Evolutionary conservation across 768 basidiomycete genomes (phyloP), one percentile per base, ranked within the genome.

Genomic region (Amanita rubescens): DNA sequence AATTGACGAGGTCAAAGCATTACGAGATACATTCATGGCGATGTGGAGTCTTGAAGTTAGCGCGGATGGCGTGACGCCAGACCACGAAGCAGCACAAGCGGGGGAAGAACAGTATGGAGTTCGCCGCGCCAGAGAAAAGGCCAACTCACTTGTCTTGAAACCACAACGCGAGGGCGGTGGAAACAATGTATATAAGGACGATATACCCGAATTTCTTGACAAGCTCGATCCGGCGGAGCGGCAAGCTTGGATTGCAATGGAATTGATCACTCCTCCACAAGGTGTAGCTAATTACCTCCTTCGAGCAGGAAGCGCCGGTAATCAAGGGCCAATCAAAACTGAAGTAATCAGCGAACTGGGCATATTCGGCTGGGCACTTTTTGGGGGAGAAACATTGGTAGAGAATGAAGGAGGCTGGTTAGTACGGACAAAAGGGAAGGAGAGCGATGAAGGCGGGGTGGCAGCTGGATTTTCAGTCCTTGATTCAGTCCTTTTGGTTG

Each of bases 81-180:
- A 74, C 55, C 12, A 34, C 17, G 59, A 60, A 27, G 59, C 69
- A 10, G 51, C 58, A 25, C 53, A 35, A 24, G 55, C 65, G 20
- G 71, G 66, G 1, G 55, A 54, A 22, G 73, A 75, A 58, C 59
- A 63, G 1, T 65, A 67, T 42, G 78, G 79, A 5, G 73, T 84
- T n/a, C 59, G 62, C 22, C 71, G 75, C 42, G 88, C 90, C 0
- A 72, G 75, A 17, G 65, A 68, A 9, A 58, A 71, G 12, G 75
- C 83, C 0, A 64, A 69, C 5, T 70, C 75, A 5, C 80, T 93
- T 24, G 95, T 98, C 2, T 77, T 99, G 45, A 99, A 99, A 67
- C 95, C 95, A 0, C 95, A 98, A 66, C 79, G 94, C n/a, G 95
- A 99, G 72, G 95, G 95, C 1, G 95, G 95, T 0, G 95, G 95